Evolutionary conservation across 805 yeast species (phyloP), one percentile per base, ranked within the genome.

Genomic region (Jamesozyma jinghongensis): DNA sequence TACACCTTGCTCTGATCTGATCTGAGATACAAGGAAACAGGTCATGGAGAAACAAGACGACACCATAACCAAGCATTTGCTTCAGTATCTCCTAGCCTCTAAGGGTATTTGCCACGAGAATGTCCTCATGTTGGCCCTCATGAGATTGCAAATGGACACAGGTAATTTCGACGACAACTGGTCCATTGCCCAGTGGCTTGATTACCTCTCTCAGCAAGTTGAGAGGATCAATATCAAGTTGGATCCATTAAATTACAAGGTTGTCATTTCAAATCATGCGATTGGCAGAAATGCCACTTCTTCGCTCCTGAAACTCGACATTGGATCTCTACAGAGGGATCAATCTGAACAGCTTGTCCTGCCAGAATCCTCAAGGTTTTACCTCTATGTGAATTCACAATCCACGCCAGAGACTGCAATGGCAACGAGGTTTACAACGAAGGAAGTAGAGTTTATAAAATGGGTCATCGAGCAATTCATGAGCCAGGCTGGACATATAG

Each of bases 401-500:
- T 49, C 54, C 12, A 50, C 46, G 14, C 52, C 48, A 2, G 59
- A 56, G 32, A 50, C 58, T 3, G 50, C 51, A 41, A 26, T 55
- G n/a, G 61, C 62, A 4, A 58, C 65, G 0, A 37, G 46, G 26
- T 54, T 55, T 43, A 45, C 46, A 8, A 42, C 45, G 6, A 49
- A 45, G 17, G 65, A 60, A 38, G 48, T 59, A 7, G 52, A 48
- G 17, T 60, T 52, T 38, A 46, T 59, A 33, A 56, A 59, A 38
- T 55, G 54, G 53, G 40, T 52, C 18, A 40, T 60, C n/a, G 51
- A 49, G 26, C 40, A 45, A 22, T 47, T 54, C 25, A 18, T 32
- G 3, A 19, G 8, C 12, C 19, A 8, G 34, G 39, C 27, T 13
- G 25, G 19, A 20, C 26, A 14, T 12, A 20, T 12, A 20, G 12